Conservation (phyloP, 768 basidiomycete genomes). For the Rhizopogon salebrosus region DNA sequence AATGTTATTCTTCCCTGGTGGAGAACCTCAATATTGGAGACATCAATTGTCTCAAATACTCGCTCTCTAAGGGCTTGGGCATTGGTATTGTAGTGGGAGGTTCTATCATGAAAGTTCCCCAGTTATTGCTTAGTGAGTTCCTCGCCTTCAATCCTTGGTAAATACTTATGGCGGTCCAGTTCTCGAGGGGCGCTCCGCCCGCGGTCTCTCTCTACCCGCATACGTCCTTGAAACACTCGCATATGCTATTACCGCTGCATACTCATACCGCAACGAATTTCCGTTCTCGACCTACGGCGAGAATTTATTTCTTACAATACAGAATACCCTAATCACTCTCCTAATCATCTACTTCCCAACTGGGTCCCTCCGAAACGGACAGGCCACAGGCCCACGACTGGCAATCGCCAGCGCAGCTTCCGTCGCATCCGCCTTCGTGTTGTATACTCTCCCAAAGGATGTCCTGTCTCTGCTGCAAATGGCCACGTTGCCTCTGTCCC, state of each 20-base stretch:
- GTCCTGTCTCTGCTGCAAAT: conserved; percentile 71
- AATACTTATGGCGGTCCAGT: conserved; percentile 39
- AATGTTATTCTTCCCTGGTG: conserved; percentile 87
- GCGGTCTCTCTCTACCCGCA: conserved; percentile 81
- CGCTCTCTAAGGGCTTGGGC: conserved; percentile 88
- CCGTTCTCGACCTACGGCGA: conserved; percentile 98
- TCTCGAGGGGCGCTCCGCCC: conserved; percentile 65
- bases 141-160: background rate
- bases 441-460: conserved; percentile 44
- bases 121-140: conserved; percentile 74
- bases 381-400: conserved; percentile 26
- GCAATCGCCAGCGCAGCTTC: conserved; percentile 27
- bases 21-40: conserved; percentile 78
- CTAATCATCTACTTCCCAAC: conserved; percentile 71
- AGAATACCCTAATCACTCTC: conserved; percentile 84
- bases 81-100: conserved; percentile 91
- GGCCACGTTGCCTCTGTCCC: conserved; percentile 82
- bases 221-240: conserved; percentile 89
- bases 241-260: conserved; percentile 85
- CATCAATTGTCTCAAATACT: conserved; percentile 83
- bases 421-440: conserved; percentile 30
- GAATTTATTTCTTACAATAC: conserved; percentile 87
- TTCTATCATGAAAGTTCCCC: conserved; percentile 94
- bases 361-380: conserved; percentile 18
- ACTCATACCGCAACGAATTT: conserved; percentile 79